These are phyloP conservation scores for Candida insectalens DNA, from an alignment of 805 yeast genomes.

Conservation along the genomic window DNA sequence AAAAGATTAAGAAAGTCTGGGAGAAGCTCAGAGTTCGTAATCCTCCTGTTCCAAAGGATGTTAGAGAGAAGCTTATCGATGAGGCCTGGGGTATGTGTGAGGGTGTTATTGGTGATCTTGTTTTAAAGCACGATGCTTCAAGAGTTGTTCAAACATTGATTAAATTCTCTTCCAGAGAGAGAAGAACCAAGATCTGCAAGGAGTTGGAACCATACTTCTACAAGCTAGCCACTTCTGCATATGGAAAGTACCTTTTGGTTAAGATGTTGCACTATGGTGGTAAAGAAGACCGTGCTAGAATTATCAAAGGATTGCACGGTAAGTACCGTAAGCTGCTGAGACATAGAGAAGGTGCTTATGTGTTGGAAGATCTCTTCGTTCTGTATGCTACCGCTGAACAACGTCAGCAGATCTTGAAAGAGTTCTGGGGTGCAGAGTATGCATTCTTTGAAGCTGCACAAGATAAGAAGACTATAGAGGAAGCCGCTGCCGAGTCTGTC, in stretches of 20 bases:
- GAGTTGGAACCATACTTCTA: slow-evolving; percentile 70
- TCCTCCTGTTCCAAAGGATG: slow-evolving; percentile 69
- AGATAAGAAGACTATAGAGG: slow-evolving; percentile 49
- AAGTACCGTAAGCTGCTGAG: slow-evolving; percentile 85
- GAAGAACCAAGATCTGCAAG: slow-evolving; percentile 59
- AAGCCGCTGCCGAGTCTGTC: slow-evolving; percentile 54
- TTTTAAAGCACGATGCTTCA: slow-evolving; percentile 92
- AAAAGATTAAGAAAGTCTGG: slow-evolving; percentile 81
- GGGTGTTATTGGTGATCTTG: slow-evolving; percentile 73
- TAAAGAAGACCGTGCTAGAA: slow-evolving; percentile 62
- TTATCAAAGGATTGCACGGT: slow-evolving; percentile 83
- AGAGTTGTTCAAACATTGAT: slow-evolving; percentile 91
- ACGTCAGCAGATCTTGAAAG: slow-evolving; percentile 84
- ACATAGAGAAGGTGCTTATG: slow-evolving; percentile 97
- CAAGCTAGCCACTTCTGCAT: slow-evolving; percentile 80
- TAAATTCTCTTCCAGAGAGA: slow-evolving; percentile 72
- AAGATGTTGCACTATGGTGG: slow-evolving; percentile 90
- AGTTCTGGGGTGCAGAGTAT: slow-evolving; percentile 94
- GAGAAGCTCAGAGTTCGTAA: slow-evolving; percentile 80
- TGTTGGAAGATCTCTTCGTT: slow-evolving; percentile 84
- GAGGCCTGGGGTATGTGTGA: slow-evolving; percentile 80
- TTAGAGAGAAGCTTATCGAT: slow-evolving; percentile 67
- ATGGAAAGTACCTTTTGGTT: slow-evolving; percentile 86
- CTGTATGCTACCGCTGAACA: slow-evolving; percentile 80
- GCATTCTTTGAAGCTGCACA: slow-evolving; percentile 75